Percentiles rank a stretch among this genome's conserved stretches.
These are phyloP conservation scores for Mortierella antarctica DNA, from an alignment of 192 early-diverging fungal species.

Conservation along the genomic window DNA sequence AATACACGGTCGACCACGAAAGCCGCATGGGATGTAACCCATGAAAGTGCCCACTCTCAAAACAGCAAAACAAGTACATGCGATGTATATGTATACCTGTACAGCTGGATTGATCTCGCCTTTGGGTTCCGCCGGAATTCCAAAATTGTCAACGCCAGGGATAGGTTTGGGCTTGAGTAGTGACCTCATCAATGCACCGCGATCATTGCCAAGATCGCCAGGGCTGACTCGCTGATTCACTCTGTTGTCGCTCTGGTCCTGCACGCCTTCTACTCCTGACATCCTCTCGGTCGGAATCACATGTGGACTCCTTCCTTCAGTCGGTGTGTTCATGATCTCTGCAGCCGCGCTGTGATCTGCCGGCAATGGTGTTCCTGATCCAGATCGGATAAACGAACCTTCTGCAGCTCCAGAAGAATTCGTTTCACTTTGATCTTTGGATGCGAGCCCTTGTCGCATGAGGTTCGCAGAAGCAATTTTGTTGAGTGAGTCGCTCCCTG, in stretches of 20 bases:
- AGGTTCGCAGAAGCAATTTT: constrained; percentile 24
- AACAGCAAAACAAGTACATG: background rate
- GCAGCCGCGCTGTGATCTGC: constrained; percentile 47
- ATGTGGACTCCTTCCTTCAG: constrained; percentile 31
- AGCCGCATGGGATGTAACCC: no score
- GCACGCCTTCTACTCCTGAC: constrained; percentile 11
- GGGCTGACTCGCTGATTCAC: background rate
- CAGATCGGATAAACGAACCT: constrained; percentile 26
- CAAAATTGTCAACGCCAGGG: constrained; percentile 63
- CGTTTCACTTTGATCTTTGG: background rate
- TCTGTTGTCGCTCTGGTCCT: background rate
- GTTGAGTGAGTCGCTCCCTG: constrained; percentile 22
- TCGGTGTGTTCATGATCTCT: constrained; percentile 43
- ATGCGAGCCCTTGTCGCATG: constrained; percentile 26
- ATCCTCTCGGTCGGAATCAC: constrained; percentile 7
- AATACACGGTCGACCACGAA: no score
- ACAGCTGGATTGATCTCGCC: constrained; percentile 69
- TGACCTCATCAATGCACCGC: constrained; percentile 31
- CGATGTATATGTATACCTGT: constrained; percentile 57
- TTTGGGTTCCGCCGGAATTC: constrained; percentile 66
- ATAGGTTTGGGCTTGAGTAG: constrained; percentile 61
- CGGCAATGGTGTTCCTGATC: constrained; percentile 45
- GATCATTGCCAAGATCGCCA: background rate
- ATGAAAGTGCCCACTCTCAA: no score
- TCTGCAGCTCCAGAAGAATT: background rate